Conservation (phyloP, 2,329 filamentous ascomycete species). For the Cercospora sp. region DNA sequence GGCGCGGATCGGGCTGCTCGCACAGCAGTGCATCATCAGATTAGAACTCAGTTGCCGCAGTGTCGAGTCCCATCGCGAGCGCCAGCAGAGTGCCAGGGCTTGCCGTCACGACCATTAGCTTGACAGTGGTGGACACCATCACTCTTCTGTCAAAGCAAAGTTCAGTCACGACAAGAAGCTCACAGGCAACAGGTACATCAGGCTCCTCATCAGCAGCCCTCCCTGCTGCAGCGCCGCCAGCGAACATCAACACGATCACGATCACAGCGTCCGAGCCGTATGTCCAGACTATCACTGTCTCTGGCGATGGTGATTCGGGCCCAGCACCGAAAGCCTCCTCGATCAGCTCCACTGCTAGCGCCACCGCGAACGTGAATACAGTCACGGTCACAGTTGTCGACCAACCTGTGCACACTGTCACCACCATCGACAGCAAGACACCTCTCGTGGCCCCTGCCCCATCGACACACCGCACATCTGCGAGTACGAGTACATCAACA, state of each 20-base stretch:
- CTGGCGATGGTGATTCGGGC: background rate
- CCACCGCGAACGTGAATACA: background rate
- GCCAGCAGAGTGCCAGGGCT: background rate
- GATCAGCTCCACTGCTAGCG: background rate
- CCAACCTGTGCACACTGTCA: background rate
- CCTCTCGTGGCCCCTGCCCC: background rate
- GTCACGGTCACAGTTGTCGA: background rate
- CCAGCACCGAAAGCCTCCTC: background rate
- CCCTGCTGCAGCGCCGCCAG: background rate
- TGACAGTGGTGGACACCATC: conserved; percentile 1
- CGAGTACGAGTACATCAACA: background rate
- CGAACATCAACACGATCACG: conserved; percentile 15
- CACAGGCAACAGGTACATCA: conserved; percentile 13
- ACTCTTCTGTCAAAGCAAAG: background rate
- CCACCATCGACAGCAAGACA: background rate
- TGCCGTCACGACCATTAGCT: background rate
- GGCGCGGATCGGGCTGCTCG: background rate
- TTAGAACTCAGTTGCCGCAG: background rate
- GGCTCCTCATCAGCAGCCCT: background rate
- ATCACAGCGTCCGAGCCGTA: background rate
- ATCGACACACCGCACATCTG: background rate
- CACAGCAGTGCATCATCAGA: background rate
- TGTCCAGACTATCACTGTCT: conserved; percentile 6
- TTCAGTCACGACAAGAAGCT: conserved; percentile 3
- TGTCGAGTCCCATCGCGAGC: background rate